Base-by-base conservation (phyloP, 257 asterid species). In the Fraxinus anomala region DNA sequence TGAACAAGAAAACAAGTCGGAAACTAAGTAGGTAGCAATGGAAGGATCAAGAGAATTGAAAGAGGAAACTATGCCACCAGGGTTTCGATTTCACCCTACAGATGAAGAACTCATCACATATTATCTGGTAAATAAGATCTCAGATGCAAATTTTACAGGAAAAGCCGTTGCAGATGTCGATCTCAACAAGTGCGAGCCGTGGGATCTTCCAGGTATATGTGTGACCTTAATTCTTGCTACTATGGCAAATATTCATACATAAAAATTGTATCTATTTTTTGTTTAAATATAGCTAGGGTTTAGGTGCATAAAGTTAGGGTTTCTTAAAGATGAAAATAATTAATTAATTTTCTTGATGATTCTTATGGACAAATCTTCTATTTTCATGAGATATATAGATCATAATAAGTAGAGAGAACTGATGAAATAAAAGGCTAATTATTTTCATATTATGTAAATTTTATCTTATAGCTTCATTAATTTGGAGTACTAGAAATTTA, bases 141-240 rank as follows among this genome's bases (percentile, higher is more conserved):
- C 96, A 0, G 99, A 94, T 81, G 83, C 94, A 16, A 85, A 19
- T 68, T 94, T 94, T 84, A 86, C 91, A 2, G 91, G 87, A 65
- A 87, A 90, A 85, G 99, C 99, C 36, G 81, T 94, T 28, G 96
- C 83, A 68, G 99, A 91, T n/a, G 99, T 94, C 3, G 97, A 92
- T 87, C 96, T 94, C 79, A 94, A 92, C 88, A 94, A 94, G 83
- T 87, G 88, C 37, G 99, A 94, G 89, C 99, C 99, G 0, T 94
- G 99, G 97, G 96, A 91, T 89, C 97, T 94, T 83, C 98, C 97
- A 85, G 97, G 97, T 88, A 83, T 63, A 63, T 63, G 76, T 77
- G 34, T 82, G 6, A 37, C 47, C n/a, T 74, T 54, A 49, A 61
- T 54, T 23, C 73, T 16, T 42, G 42, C 26, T 30, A 54, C 69